Conservation (phyloP, 2,329 filamentous ascomycete species). For the Pseudogymnoascus verrucosus region DNA sequence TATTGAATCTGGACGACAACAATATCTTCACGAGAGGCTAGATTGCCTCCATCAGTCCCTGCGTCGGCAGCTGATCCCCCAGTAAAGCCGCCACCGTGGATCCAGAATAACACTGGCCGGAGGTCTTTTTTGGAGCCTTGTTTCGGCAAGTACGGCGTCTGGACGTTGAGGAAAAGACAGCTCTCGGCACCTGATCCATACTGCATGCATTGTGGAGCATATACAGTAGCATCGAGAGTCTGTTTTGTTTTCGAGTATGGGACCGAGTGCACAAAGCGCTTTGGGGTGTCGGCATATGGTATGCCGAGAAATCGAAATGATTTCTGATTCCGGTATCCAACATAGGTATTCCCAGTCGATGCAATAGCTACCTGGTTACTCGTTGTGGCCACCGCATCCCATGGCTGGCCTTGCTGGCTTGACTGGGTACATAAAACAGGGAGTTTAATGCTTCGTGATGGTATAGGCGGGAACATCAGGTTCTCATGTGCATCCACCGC, state of each 20-base stretch:
- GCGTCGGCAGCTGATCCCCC: conserved; percentile 20
- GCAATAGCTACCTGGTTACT: conserved; percentile 34
- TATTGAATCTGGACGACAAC: conserved; percentile 25
- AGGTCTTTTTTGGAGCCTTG: conserved; percentile 16
- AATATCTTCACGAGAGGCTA: conserved; percentile 24
- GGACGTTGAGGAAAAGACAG: conserved; percentile 27
- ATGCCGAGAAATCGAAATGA: conserved; percentile 34
- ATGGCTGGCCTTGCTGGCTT: conserved; percentile 27
- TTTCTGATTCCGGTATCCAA: conserved; percentile 45
- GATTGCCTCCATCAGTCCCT: conserved; percentile 22
- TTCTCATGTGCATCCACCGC: conserved; percentile 27
- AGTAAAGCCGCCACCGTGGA: conserved; percentile 29
- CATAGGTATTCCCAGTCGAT: conserved; percentile 36
- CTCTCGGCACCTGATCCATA: conserved; percentile 29
- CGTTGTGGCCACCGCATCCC: conserved; percentile 27
- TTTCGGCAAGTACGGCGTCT: conserved; percentile 31
- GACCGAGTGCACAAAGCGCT: conserved; percentile 31
- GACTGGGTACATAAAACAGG: conserved; percentile 46
- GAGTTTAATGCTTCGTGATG: conserved; percentile 26
- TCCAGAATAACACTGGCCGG: conserved; percentile 30
- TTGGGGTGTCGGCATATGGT: conserved; percentile 20
- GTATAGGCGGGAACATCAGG: conserved; percentile 28
- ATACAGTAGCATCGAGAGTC: conserved; percentile 38
- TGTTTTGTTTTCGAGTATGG: conserved; percentile 37
- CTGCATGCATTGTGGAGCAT: conserved; percentile 27